Base-by-base conservation (phyloP, 2,329 filamentous ascomycete species). In the Canariomyces notabilis region DNA sequence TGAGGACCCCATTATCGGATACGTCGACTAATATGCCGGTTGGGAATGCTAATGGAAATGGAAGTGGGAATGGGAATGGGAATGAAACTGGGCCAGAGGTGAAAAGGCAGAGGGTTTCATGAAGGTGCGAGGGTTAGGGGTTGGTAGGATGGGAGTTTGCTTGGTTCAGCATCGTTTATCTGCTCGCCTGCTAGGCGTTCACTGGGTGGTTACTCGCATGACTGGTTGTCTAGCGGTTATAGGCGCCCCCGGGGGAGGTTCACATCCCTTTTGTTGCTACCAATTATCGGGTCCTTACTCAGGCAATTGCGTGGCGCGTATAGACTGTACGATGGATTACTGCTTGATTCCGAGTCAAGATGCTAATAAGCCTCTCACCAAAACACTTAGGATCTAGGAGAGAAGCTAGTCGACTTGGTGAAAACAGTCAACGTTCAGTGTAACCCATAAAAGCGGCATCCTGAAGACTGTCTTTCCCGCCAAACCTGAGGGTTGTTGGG, bases 81-180 rank as follows among this genome's bases (percentile, higher is more conserved):
- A 29, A 29, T 29, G 52, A 49, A n/a, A 52, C 50, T 6, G 57
- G 55, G 6, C 52, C 50, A 8, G 77, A 80, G 44, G 61, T 66
- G 2, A 81, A 81, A 61, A 68, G 78, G 38, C 76, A 76, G 60
- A 77, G 70, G 62, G 69, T 65, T 51, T 58, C 50, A 19, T 58
- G 29, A 48, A 29, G 14, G 7, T 8, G 8, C 9, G 7, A 29
- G 26, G 26, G 41, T n/a, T 21, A 33, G 11, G 14, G 34, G 19
- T 5, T 20, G 40, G 29, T 11, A 12, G 15, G 5, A 6, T n/a
- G n/a, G 23, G 14, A 26, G 37, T 9, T 15, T 6, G 16, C 5
- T 42, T 34, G 20, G n/a, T n/a, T n/a, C n/a, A n/a, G 20, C 14
- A 14, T 16, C 11, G n/a, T 4, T n/a, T n/a, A 4, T 20, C 19